Evolutionary conservation across 2,329 filamentous ascomycete species (phyloP), one percentile per base, ranked within the genome.

Genomic region (Magnaporthales sp.): DNA sequence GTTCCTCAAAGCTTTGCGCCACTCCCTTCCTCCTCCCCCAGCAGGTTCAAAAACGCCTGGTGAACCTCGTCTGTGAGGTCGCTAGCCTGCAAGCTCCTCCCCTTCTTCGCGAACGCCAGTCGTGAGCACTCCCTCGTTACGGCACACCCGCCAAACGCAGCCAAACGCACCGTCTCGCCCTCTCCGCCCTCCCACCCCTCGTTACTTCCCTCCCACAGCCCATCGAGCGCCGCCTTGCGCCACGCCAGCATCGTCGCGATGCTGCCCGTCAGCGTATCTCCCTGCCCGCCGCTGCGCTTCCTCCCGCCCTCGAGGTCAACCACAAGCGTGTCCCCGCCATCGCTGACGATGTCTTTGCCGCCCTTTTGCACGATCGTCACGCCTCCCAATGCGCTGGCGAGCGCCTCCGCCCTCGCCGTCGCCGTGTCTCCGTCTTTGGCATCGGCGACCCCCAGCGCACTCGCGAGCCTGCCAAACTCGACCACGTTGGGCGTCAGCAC

Each of bases 401-500:
- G 80, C 19, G 76, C 80, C 84, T 89, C 81, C 75, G 93, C 86
- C 64, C 79, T 80, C 2, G 78, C 75, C 3, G 79, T 81, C 67
- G 80, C 75, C 4, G 74, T 73, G 4, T 83, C 77, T 0, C 67
- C 65, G 4, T 66, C 67, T 4, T 62, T 66, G 22, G 63, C 73
- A 13, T 66, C 71, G 1, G 69, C 80, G 66, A 97, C 80, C 3
- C 87, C 86, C 67, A 95, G 82, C 1, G 87, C 84, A 76, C 92
- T 90, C 67, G 92, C 93, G 58, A 99, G 77, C 13, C 93, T 83
- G 1, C 85, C 88, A 74, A 98, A 98, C 77, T 99, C 95, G 4
- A 96, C 92, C 0, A 97, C 90, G 70, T 99, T 99, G 1, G 95
- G 95, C 58, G 95, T 99, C 67, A 99, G 80, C 66, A 99, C 92